Evolutionary conservation across 176 grass and related monocot species (phyloP), one percentile per base, ranked within the genome.

Genomic region (Ensete glaucum): DNA sequence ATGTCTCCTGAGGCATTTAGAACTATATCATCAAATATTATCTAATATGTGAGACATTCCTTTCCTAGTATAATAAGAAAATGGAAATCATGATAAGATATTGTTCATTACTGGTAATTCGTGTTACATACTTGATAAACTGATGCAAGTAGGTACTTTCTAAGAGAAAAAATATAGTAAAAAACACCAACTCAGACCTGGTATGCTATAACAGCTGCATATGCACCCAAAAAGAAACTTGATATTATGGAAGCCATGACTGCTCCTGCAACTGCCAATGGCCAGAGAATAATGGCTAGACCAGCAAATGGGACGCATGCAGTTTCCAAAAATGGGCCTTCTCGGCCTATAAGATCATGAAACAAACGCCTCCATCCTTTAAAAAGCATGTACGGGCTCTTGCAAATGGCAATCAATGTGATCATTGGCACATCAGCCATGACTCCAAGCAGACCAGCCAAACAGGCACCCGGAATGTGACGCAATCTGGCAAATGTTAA

Each of bases 251-350:
- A 88, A 8, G 90, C 86, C 13, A 86, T 68, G 73, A 94, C 64
- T 64, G 90, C 80, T 72, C 95, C 95, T 24, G 87, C 62, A 68
- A 99, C 95, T 27, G 90, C 91, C 74, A 94, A 89, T 54, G 95
- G 95, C 95, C 95, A 99, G 43, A 99, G 87, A 76, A 99, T 80
- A 83, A 99, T 94, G 70, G 88, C 95, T 64, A 99, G 86, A 85
- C 95, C 95, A 57, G 95, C 95, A 66, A 99, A 86, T 50, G 95
- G 95, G 63, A 99, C 95, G 73, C 95, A 99, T 9, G 91, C 95
- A 13, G 95, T 99, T 78, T 99, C 95, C 78, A 94, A 64, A 72
- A 99, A 99, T 14, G 91, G 95, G 17, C 95, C 95, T 76, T 94
- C 95, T 81, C 95, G 80, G 48, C 95, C 90, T 66, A 99, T 84